Conservation (phyloP, 164 flowering plant genomes). For the Kingdonia uniflora region DNA sequence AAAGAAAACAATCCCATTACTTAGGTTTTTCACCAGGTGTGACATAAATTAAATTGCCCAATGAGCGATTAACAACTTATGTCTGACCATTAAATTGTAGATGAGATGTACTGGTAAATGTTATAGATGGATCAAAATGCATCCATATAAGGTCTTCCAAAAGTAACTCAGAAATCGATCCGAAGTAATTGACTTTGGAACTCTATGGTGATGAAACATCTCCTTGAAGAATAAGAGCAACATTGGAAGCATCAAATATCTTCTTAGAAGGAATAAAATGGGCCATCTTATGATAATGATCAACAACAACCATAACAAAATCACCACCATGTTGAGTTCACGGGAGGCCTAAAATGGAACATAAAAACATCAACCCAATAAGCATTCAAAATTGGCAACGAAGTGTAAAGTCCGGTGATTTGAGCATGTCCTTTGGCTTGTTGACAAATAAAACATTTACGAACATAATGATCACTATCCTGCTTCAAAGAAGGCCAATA, state of each 20-base stretch:
- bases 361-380: conserved; percentile 1
- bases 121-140: neutral
- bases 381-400: neutral
- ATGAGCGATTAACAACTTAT: neutral
- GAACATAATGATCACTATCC: neutral
- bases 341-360: neutral
- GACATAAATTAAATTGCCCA: neutral
- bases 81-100: neutral
- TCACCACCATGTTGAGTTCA: neutral
- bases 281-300: neutral
- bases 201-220: neutral
- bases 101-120: neutral
- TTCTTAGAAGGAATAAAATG: conserved; percentile 1
- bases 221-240: neutral
- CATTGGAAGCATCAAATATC: neutral
- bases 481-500: conserved; percentile 1
- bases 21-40: neutral
- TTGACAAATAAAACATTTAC: neutral
- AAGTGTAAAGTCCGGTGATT: neutral
- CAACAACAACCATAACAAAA: neutral
- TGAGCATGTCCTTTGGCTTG: neutral
- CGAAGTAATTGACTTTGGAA: neutral
- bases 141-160: neutral
- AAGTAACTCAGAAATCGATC: neutral
- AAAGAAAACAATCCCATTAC: neutral